Evolutionary conservation across 768 basidiomycete genomes (phyloP).

Genomic region (Leccinum longicurvipes): DNA sequence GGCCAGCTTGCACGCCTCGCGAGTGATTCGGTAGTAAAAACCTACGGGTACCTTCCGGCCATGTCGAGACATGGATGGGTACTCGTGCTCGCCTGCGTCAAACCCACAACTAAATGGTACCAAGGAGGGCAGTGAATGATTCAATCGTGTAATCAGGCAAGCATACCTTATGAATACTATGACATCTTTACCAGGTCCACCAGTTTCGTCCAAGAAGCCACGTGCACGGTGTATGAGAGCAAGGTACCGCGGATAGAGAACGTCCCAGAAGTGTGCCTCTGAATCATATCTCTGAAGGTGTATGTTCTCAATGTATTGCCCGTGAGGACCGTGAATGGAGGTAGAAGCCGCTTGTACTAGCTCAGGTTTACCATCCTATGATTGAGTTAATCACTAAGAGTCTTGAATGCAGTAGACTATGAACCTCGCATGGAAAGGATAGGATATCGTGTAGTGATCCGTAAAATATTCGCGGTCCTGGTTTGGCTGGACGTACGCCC

Average conservation of each 20-base stretch:
- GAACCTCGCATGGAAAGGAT: slow-evolving; percentile 88
- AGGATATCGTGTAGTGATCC: slow-evolving; percentile 93
- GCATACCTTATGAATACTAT: slow-evolving; percentile 82
- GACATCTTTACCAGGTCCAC: slow-evolving; percentile 62
- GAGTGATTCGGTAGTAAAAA: slow-evolving; percentile 83
- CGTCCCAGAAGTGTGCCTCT: slow-evolving; percentile 13
- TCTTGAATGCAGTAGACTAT: not conserved
- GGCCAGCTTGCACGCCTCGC: slow-evolving; percentile 64
- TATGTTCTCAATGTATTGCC: slow-evolving; percentile 29
- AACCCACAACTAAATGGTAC: slow-evolving; percentile 70
- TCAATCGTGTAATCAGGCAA: not conserved
- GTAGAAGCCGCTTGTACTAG: slow-evolving; percentile 82
- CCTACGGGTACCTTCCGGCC: slow-evolving; percentile 82
- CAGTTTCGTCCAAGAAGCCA: slow-evolving; percentile 67
- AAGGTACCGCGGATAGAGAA: slow-evolving; percentile 64
- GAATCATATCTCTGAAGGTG: slow-evolving; percentile 18
- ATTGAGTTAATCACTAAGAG: not conserved
- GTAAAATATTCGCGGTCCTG: slow-evolving; percentile 71
- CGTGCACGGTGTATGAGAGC: slow-evolving; percentile 62
- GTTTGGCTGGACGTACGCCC: slow-evolving; percentile 29
- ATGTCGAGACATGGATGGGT: slow-evolving; percentile 88
- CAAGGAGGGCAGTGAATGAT: not conserved
- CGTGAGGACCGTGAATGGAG: slow-evolving; percentile 17
- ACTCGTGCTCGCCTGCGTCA: slow-evolving; percentile 93
- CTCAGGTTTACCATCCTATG: slow-evolving; percentile 73